phyloP scores from a whole-genome alignment of 768 basidiomycete genomes.

The Auricularia heimuer region DNA sequence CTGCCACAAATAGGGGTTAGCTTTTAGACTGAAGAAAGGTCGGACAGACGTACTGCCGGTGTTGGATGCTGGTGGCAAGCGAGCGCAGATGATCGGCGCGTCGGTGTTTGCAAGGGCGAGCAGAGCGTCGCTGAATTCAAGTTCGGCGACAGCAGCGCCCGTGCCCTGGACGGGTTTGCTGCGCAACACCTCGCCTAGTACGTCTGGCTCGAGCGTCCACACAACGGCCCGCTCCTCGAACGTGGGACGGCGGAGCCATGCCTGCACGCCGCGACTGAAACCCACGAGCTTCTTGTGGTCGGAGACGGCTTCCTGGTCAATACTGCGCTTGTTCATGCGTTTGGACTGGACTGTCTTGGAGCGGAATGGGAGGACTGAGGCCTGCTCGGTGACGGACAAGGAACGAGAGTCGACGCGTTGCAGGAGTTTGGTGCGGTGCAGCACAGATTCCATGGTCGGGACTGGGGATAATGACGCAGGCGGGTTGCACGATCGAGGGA shows the following conservation, averaged over 20 bases:
- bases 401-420: conserved; percentile 29
- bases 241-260: conserved; percentile 65
- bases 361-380: conserved; percentile 36
- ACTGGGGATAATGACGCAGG: conserved; percentile 25
- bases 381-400: conserved; percentile 32
- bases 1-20: neutral
- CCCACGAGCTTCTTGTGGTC: conserved; percentile 7
- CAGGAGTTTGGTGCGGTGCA: conserved; percentile 45
- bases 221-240: conserved; percentile 63
- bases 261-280: conserved; percentile 47
- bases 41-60: neutral
- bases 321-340: conserved; percentile 11
- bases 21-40: neutral
- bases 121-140: conserved; percentile 61
- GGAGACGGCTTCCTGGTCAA: conserved; percentile 14
- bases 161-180: conserved; percentile 38
- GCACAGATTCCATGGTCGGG: conserved; percentile 32
- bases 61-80: neutral
- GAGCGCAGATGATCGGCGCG: neutral
- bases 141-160: conserved; percentile 48
- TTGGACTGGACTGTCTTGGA: neutral
- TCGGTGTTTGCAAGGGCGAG: conserved; percentile 41
- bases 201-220: conserved; percentile 22
- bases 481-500: conserved; percentile 49
- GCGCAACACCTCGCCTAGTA: neutral